Evolutionary conservation across 306 rosid genomes (phyloP).

Genomic region (Morella rubra): DNA sequence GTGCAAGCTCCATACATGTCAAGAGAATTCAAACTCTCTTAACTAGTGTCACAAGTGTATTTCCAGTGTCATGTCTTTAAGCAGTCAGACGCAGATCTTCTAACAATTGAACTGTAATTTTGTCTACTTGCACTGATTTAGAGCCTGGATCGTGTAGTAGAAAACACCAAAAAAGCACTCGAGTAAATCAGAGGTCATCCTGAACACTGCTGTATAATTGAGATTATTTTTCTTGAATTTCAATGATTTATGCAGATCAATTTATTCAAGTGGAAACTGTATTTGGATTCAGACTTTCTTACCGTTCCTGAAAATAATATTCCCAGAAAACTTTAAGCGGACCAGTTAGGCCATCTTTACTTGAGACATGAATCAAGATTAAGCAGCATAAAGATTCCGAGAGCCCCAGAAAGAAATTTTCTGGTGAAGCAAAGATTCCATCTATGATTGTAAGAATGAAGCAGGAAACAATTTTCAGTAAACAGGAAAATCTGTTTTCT

Average conservation of each 20-base stretch:
- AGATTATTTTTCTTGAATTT: neutral
- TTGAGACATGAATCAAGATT: no score
- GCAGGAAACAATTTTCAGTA: neutral
- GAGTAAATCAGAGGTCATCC: neutral
- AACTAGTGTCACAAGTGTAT: conserved; percentile 19
- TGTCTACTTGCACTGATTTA: neutral
- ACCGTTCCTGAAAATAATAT: neutral
- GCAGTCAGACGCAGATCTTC: conserved; percentile 7
- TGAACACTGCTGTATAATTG: neutral
- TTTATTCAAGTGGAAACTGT: neutral
- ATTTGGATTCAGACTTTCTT: neutral
- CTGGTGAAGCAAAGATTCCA: no score
- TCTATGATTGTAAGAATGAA: neutral
- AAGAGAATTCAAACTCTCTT: conserved; percentile 30
- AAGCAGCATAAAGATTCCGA: no score
- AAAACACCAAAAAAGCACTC: neutral
- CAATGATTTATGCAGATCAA: neutral
- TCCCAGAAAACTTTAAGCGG: neutral
- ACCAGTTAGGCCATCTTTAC: no score
- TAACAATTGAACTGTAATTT: neutral
- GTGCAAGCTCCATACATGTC: conserved; percentile 17
- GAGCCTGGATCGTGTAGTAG: no score
- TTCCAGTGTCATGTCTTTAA: neutral
- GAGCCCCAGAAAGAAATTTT: neutral
- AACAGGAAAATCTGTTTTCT: neutral